Evolutionary conservation across 2,329 filamentous ascomycete species (phyloP), one percentile per base, ranked within the genome.

Genomic region (Aspergillus felis): DNA sequence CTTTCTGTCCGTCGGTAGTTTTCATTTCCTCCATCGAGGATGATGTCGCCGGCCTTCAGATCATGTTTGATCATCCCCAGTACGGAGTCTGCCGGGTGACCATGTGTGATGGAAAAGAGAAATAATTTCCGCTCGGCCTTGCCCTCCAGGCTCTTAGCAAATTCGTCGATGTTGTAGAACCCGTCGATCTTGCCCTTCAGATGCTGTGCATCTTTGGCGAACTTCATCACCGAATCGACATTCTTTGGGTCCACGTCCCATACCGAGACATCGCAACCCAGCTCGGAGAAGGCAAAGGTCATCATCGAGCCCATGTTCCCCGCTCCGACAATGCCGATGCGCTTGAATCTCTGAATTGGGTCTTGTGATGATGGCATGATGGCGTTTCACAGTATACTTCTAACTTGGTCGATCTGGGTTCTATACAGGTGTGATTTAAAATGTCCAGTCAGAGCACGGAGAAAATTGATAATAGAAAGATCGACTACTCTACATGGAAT

Each of bases 21-120:
- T 71, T 90, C 87, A 64, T 90, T 90, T 0, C 84, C 84, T 9
- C 84, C 85, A 66, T 90, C 87, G 32, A 90, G 78, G 55, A 90
- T 84, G 53, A 90, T 84, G 67, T 90, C 87, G 14, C 83, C 84
- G 48, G 76, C 76, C 20, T 80, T 77, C 3, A 90, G 74, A 59
- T 83, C 76, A 1, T 78, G 76, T 61, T 79, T 76, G 28, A 85
- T 69, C 64, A 68, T 66, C 17, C 49, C 59, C 25, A 76, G 57
- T 4, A 74, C 71, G 0, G 67, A 70, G 53, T 76, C 74, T 1
- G 74, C 74, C 0, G 74, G 72, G 4, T 67, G 57, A 8, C 74
- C 74, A 49, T 76, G 74, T 5, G 74, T 76, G 52, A 76, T 72
- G 6, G 74, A 75, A 57, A 76, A 76, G 29, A 76, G 68, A 60